These are phyloP conservation scores for Globisporangium orthogonon DNA, from an alignment of 352 stramenopile species.

Conservation along the genomic window DNA sequence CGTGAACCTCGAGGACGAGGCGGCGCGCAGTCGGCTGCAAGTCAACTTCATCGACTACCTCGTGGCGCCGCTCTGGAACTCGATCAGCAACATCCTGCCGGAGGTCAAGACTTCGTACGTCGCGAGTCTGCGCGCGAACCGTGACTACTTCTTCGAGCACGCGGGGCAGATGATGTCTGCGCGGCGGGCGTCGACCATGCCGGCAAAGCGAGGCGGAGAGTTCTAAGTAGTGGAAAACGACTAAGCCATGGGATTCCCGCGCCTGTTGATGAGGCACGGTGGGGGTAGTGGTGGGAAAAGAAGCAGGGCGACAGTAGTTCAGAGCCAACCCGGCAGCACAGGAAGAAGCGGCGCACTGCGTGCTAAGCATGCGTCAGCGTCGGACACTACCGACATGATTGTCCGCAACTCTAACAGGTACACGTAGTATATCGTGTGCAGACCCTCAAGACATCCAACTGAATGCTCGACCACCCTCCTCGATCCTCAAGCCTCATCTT, in stretches of 20 bases:
- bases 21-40: constrained; percentile 50
- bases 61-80: constrained; percentile 62
- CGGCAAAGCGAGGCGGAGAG: background rate
- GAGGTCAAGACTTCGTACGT: constrained; percentile 33
- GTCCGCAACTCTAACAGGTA: too few relatives aligned
- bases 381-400: constrained; percentile 23
- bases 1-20: constrained; percentile 66
- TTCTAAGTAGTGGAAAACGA: too few relatives aligned
- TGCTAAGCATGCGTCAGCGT: constrained; percentile 7
- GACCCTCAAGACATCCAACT: too few relatives aligned
- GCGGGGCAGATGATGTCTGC: constrained; percentile 45
- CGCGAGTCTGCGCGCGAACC: constrained; percentile 44
- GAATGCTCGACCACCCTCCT: too few relatives aligned
- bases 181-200: constrained; percentile 15
- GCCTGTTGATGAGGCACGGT: too few relatives aligned
- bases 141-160: constrained; percentile 69
- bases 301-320: too few relatives aligned
- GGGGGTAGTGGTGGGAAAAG: background rate
- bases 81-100: constrained; percentile 51
- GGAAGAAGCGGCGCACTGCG: background rate
- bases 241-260: too few relatives aligned
- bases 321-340: background rate
- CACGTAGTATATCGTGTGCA: too few relatives aligned
- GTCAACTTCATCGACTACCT: constrained; percentile 87
- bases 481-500: too few relatives aligned